A percentile compares a stretch with the other conserved stretches of the same genome.
phyloP scores from a whole-genome alignment of 345 rosid species.

The Fremontodendron californicum region DNA sequence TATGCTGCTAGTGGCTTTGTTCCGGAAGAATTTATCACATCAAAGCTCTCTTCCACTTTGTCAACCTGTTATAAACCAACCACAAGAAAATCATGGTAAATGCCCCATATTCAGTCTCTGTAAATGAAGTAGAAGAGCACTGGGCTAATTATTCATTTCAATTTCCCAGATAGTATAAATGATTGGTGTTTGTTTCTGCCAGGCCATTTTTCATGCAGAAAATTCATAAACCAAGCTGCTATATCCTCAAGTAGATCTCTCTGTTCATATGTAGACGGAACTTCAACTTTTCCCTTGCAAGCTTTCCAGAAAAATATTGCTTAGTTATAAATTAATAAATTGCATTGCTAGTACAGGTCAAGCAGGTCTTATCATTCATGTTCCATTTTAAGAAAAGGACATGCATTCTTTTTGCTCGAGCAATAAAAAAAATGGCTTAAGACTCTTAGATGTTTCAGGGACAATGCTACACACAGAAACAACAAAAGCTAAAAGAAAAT shows the following conservation, averaged over 20 bases:
- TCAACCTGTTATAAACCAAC: constrained; percentile 47
- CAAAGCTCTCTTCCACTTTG: constrained; percentile 72
- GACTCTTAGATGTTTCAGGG: background rate
- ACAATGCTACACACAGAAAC: background rate
- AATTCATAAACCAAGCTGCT: background rate
- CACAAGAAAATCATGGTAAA: background rate
- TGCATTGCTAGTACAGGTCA: background rate
- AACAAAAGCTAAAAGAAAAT: background rate
- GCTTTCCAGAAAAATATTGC: background rate
- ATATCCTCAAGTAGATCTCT: background rate
- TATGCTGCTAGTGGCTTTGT: constrained; percentile 94
- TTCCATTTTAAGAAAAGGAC: background rate
- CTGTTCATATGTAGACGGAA: background rate
- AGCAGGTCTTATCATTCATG: background rate
- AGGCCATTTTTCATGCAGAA: constrained; percentile 4
- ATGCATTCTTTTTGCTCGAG: background rate
- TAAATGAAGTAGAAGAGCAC: background rate
- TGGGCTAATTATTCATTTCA: background rate
- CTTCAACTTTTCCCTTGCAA: background rate
- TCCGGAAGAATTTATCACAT: constrained; percentile 70
- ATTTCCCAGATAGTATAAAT: background rate
- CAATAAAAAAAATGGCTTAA: background rate
- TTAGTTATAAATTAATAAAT: background rate
- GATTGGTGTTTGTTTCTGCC: background rate
- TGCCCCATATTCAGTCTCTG: background rate